Base-by-base conservation (phyloP, 1,284 basidiomycete genomes). In the Rhodofomes roseus region DNA sequence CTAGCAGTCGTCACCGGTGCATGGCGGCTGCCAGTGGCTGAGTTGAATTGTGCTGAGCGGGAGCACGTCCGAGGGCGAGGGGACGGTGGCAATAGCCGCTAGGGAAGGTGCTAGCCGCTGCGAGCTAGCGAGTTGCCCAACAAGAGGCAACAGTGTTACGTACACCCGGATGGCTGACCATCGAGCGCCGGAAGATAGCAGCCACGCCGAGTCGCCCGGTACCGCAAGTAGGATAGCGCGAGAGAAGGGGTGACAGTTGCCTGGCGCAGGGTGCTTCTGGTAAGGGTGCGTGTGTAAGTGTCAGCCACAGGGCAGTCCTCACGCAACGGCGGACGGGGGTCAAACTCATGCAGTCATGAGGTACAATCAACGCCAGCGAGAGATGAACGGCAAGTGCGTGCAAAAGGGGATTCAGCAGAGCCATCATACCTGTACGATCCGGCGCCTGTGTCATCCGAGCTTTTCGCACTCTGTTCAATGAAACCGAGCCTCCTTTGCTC, bases 121-220 rank as follows among this genome's bases (percentile, higher is more conserved):
- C 20, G 50, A 52, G 50, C 50, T 52, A 52, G 50, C 50, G 34
- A 52, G 34, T 52, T 52, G 31, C 50, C 34, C 34, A 48, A 48
- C 31, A 34, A 34, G 31, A 34, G 31, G 5, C 31, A 34, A 34
- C 50, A 4, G 31, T 18, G n/a, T 52, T 52, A 52, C 50, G 50
- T 52, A 52, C 50, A n/a, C n/a, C n/a, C 27, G n/a, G 11, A 36
- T n/a, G 20, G 50, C 50, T 52, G 29, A 11, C 50, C 31, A 37
- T 52, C 50, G 50, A 52, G 50, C 50, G 50, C 20, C 46, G 25
- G 25, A 25, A 5, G 50, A 52, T 52, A 52, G 29, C 23, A 16
- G 46, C 25, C 46, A 50, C 29, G 25, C 50, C 31, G 50, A 18
- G 27, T 36, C n/a, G 29, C 16, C 50, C 50, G 50, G 50, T 52